phyloP scores from a whole-genome alignment of 2,329 filamentous ascomycete genomes.

The Celoporthe dispersa region DNA sequence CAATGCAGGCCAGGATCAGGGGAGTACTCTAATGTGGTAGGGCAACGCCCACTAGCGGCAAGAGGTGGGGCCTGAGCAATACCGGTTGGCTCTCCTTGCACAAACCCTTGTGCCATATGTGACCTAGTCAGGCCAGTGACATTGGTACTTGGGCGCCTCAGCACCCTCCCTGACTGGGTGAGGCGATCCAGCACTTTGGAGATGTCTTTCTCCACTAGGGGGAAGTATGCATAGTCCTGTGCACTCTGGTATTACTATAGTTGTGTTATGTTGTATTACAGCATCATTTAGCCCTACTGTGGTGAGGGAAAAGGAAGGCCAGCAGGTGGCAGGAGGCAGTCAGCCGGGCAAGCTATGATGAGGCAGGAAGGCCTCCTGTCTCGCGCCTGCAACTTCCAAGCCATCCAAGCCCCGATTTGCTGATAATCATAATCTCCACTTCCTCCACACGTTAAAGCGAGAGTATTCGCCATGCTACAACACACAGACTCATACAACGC shows the following conservation, averaged over 20 bases:
- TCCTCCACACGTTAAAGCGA: background rate
- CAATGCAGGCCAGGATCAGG: background rate
- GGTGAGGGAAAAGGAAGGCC: background rate
- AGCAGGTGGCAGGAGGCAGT: background rate
- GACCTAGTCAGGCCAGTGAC: background rate
- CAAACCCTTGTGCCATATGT: background rate
- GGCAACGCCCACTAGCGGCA: background rate
- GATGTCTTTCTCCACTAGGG: background rate
- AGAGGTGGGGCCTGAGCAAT: background rate
- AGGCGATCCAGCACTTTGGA: background rate
- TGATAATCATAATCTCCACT: background rate
- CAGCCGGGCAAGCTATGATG: background rate
- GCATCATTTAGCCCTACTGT: background rate
- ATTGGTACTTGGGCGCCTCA: background rate
- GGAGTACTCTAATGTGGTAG: background rate
- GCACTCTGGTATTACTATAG: no score
- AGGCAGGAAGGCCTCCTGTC: conserved; percentile 1
- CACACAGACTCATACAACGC: background rate
- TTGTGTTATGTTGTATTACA: background rate
- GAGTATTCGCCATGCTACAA: background rate
- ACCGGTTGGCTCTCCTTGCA: background rate
- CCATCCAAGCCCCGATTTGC: background rate
- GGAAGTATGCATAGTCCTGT: background rate
- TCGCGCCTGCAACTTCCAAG: background rate
- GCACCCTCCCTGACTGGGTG: no score